phyloP scores from a whole-genome alignment of 2,329 filamentous ascomycete species.

The Pseudogymnoascus sp. region DNA sequence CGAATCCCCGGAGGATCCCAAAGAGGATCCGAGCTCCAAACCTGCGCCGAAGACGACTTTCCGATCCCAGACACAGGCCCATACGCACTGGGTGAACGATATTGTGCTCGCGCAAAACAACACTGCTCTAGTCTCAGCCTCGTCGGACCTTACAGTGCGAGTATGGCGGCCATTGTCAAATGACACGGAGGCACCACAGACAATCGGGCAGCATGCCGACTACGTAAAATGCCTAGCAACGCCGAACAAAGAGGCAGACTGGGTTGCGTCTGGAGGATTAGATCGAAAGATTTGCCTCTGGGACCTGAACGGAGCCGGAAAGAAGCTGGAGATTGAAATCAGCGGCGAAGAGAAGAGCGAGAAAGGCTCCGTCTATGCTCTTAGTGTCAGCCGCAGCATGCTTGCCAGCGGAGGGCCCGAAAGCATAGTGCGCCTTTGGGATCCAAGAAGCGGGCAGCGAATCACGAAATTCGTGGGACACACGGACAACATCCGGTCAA shows the following conservation, averaged over 20 bases:
- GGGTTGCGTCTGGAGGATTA: constrained; percentile 89
- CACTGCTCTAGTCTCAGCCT: constrained; percentile 60
- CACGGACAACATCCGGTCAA: constrained; percentile 86
- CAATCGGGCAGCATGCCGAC: constrained; percentile 88
- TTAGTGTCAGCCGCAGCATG: constrained; percentile 71
- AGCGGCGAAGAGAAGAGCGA: constrained; percentile 73
- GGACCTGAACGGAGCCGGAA: constrained; percentile 83
- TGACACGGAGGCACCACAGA: constrained; percentile 57
- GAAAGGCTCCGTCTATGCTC: constrained; percentile 91
- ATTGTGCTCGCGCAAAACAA: constrained; percentile 59
- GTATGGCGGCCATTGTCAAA: constrained; percentile 68
- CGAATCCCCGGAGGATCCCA: constrained; percentile 24
- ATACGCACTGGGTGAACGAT: constrained; percentile 74
- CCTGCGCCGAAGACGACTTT: constrained; percentile 46
- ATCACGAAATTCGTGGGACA: constrained; percentile 97
- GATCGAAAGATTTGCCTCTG: constrained; percentile 89
- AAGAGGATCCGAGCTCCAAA: constrained; percentile 25
- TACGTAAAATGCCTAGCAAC: constrained; percentile 93
- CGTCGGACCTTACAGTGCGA: constrained; percentile 66
- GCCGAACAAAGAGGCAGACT: constrained; percentile 61
- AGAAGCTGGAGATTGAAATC: constrained; percentile 79
- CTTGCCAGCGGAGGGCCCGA: constrained; percentile 91
- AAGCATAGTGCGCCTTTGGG: constrained; percentile 87
- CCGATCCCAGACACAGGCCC: constrained; percentile 57
- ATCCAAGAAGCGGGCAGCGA: constrained; percentile 76